Conservation (phyloP, 768 basidiomycete genomes). For the Brasilioporus rufonigricans region DNA sequence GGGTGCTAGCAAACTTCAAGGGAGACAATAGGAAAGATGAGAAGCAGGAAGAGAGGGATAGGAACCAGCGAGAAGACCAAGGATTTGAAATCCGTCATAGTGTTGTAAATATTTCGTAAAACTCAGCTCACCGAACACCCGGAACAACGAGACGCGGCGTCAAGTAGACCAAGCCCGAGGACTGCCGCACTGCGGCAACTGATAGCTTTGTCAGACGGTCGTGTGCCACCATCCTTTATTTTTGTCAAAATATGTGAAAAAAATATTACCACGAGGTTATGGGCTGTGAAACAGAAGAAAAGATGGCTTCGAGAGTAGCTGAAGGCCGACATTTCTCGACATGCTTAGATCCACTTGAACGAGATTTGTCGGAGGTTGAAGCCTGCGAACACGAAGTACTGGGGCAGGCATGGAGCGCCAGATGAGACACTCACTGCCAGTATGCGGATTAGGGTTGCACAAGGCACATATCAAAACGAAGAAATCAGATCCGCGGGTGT, state of each 20-base stretch:
- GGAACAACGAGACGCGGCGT: constrained; percentile 20
- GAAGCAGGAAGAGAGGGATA: not conserved
- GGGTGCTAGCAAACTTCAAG: not conserved
- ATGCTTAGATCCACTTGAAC: not conserved
- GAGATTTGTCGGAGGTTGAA: too few relatives aligned
- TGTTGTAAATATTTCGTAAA: constrained; percentile 36
- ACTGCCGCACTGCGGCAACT: constrained; percentile 14
- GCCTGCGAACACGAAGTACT: not conserved
- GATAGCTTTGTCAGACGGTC: constrained; percentile 14
- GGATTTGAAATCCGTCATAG: constrained; percentile 18
- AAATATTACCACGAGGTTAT: not conserved
- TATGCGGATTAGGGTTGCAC: constrained; percentile 14
- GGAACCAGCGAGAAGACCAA: constrained; percentile 12
- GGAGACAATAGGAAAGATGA: not conserved
- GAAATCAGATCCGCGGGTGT: constrained; percentile 33
- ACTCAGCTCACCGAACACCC: constrained; percentile 19
- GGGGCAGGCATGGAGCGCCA: not conserved
- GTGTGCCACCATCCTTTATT: constrained; percentile 1
- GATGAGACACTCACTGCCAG: constrained; percentile 9
- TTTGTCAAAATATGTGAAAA: constrained; percentile 6
- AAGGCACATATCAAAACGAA: constrained; percentile 26
- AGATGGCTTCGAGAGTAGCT: not conserved
- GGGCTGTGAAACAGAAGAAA: not conserved
- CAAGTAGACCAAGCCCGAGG: constrained; percentile 8
- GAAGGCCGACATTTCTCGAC: not conserved